phyloP scores from a whole-genome alignment of 1,284 basidiomycete species.

The Puccinia hordei region DNA sequence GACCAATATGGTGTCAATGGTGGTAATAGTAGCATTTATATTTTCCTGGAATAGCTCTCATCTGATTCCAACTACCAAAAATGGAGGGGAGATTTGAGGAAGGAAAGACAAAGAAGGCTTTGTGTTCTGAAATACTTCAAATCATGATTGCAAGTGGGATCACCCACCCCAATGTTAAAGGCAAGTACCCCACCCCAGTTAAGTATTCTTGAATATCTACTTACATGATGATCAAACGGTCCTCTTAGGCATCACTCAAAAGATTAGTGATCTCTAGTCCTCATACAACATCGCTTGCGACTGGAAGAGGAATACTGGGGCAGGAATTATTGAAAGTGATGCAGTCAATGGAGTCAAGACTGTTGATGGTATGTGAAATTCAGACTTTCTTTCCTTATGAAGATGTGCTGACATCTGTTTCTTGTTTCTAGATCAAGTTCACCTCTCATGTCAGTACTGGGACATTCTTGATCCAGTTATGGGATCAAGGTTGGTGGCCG shows the following conservation, averaged over 20 bases:
- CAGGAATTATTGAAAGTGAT: too few relatives aligned
- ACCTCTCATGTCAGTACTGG: conserved; percentile 14
- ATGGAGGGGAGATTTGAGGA: neutral
- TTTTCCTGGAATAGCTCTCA: neutral
- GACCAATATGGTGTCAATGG: neutral
- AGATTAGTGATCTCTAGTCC: too few relatives aligned
- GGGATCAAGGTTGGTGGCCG: conserved; percentile 17
- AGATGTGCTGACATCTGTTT: neutral
- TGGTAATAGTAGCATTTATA: conserved; percentile 8
- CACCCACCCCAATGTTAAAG: too few relatives aligned
- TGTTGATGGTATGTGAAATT: neutral
- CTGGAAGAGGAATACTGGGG: too few relatives aligned
- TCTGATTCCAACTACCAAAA: neutral
- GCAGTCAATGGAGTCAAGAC: neutral
- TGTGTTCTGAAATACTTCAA: too few relatives aligned
- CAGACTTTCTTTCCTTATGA: neutral
- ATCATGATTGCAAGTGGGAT: too few relatives aligned
- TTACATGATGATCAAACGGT: too few relatives aligned
- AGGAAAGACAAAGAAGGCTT: conserved; percentile 8
- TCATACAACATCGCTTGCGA: too few relatives aligned
- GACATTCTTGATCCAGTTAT: conserved; percentile 5
- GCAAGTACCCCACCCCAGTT: too few relatives aligned
- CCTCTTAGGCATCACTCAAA: too few relatives aligned
- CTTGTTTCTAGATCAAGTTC: neutral
- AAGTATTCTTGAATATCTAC: too few relatives aligned